Conservation (phyloP, 805 yeast species). For the Ogataea methanolica region DNA sequence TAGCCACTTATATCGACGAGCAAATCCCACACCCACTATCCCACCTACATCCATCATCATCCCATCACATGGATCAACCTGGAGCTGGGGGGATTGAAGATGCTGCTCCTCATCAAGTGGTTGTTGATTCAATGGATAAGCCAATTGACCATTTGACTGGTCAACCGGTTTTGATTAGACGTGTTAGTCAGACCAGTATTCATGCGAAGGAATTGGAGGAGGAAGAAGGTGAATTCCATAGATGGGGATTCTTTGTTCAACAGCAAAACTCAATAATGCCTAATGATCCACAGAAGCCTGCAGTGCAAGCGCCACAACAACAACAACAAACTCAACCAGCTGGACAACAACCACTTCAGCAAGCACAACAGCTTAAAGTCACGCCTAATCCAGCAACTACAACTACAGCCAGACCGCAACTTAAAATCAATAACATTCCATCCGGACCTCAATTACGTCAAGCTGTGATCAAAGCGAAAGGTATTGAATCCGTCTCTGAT, state of each 20-base stretch:
- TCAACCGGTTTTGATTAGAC: slow-evolving; percentile 61
- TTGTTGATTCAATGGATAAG: slow-evolving; percentile 54
- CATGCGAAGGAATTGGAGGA: slow-evolving; percentile 76
- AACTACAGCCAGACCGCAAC: slow-evolving; percentile 7
- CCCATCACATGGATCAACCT: no score
- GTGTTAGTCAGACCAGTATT: slow-evolving; percentile 57
- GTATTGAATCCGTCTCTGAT: slow-evolving; percentile 64
- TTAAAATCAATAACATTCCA: slow-evolving; percentile 37
- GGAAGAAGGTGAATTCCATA: slow-evolving; percentile 90
- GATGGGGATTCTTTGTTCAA: slow-evolving; percentile 77
- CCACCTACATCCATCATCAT: slow-evolving; percentile 1
- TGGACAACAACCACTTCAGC: slow-evolving; percentile 1
- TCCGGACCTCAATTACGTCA: slow-evolving; percentile 52
- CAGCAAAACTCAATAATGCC: slow-evolving; percentile 41
- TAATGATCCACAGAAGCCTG: slow-evolving; percentile 7
- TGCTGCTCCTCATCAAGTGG: slow-evolving; percentile 64
- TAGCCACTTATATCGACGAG: slow-evolving; percentile 16
- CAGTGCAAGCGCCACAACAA: background rate
- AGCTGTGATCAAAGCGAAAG: slow-evolving; percentile 69
- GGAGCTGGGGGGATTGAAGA: slow-evolving; percentile 5
- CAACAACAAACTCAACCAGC: slow-evolving; percentile 1
- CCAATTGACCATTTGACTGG: slow-evolving; percentile 71
- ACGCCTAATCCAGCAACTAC: slow-evolving; percentile 1
- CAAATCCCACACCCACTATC: slow-evolving; percentile 3
- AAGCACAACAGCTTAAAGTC: background rate